Base-by-base conservation (phyloP, 768 basidiomycete genomes). In the Chlorophyllum brunneum region DNA sequence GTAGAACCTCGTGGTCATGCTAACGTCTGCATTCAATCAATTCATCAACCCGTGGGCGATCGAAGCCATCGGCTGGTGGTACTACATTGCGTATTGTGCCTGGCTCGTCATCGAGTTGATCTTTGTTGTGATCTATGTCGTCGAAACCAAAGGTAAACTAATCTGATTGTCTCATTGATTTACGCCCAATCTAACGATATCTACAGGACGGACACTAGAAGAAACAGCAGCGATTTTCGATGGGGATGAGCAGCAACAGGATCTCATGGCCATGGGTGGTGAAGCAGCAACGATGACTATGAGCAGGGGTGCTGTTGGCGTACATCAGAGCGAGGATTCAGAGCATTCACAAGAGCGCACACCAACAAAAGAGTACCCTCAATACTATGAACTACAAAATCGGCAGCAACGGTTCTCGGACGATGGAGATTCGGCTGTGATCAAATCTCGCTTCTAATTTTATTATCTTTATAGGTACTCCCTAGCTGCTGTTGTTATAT, bases 1-100 rank as follows among this genome's bases (percentile, higher is more conserved):
- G 16, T 36, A 85, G 84, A 86, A 84, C 63, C 67, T 87, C 45
- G 72, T 73, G 4, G 72, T 87, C 24, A 83, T 79, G 60, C 70
- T 86, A 31, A 80, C 85, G 1, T 70, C 87, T 23, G 84, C 88
- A 2, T 85, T 92, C 67, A 92, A 87, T 59, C 85, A 86, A 61
- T 86, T 88, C 48, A 79, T 88, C 42, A 91, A 91, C 58, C 87
- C 89, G 5, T 81, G 83, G 71, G 89, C 88, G 1, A 68, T 92
- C 20, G 67, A 72, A 4, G 72, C 72, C 8, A 74, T 82, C 18
- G 73, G 73, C 45, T 82, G 81, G 80, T 73, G 74, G 69, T 81
- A 82, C 52, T 84, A 85, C 56, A 64, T 85, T 23, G 78, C 79
- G 13, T 77, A 84, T 58, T 81, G 81, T 54, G 83, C 73, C n/a